A percentile compares a stretch with the other conserved stretches of the same genome.
Evolutionary conservation across 2,329 filamentous ascomycete species (phyloP).

Genomic region (Aspergillus quadricinctus): DNA sequence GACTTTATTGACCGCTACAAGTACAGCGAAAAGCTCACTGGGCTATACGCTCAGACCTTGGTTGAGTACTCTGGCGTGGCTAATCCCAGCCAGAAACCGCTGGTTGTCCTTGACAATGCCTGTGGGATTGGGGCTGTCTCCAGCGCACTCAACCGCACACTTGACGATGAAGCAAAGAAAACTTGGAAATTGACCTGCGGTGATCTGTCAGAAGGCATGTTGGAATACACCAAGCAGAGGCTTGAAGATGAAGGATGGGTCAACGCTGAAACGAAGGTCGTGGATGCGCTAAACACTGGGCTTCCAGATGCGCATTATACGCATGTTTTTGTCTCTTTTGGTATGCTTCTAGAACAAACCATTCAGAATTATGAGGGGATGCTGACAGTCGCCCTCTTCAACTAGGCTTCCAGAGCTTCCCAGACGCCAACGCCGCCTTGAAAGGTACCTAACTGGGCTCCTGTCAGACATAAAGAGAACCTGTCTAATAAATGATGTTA

Average conservation of each 20-base stretch:
- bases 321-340: conserved; percentile 47
- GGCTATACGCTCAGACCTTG: conserved; percentile 25
- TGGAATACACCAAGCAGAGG: conserved; percentile 40
- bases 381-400: not conserved
- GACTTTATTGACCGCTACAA: conserved; percentile 24
- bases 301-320: conserved; percentile 39
- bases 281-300: conserved; percentile 48
- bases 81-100: conserved; percentile 13
- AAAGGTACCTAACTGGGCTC: conserved; percentile 25
- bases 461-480: not conserved
- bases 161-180: conserved; percentile 38
- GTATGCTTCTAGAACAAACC: conserved; percentile 13
- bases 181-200: conserved; percentile 48
- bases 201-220: conserved; percentile 44
- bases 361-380: not conserved
- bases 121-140: conserved; percentile 52
- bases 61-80: conserved; percentile 27
- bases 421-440: conserved; percentile 37
- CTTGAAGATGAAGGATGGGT: conserved; percentile 44
- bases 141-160: conserved; percentile 39
- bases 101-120: conserved; percentile 49
- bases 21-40: conserved; percentile 27
- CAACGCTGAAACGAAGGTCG: conserved; percentile 40
- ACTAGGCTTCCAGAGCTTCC: conserved; percentile 42
- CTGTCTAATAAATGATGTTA: conserved; percentile 1